Conservation (phyloP, 2,329 filamentous ascomycete species). For the Byssoonygena ceratinophila region DNA sequence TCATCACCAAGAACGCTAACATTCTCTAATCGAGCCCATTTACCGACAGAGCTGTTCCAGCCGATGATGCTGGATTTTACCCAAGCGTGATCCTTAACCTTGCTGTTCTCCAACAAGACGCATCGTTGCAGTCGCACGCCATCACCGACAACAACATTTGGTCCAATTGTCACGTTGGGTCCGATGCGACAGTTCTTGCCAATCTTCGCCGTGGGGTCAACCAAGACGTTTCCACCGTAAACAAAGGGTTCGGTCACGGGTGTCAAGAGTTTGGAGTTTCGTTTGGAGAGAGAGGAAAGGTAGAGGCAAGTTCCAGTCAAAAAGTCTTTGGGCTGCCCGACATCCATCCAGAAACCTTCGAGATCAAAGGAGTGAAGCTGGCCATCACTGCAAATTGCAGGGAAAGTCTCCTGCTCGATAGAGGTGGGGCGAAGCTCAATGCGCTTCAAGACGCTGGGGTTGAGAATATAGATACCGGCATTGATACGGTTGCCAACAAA, state of each 20-base stretch:
- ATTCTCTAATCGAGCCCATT: constrained; percentile 94
- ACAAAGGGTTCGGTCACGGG: constrained; percentile 66
- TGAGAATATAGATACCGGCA: constrained; percentile 95
- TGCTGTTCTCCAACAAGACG: constrained; percentile 76
- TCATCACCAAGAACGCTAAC: constrained; percentile 97
- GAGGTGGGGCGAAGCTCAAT: constrained; percentile 95
- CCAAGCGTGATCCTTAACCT: constrained; percentile 98
- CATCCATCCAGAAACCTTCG: constrained; percentile 98
- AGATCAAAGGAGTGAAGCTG: constrained; percentile 92
- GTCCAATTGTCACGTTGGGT: constrained; percentile 91
- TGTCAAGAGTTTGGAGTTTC: constrained; percentile 72
- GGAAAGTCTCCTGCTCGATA: constrained; percentile 98
- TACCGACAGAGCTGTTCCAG: constrained; percentile 93
- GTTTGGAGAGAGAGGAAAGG: constrained; percentile 84
- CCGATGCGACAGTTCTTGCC: constrained; percentile 98
- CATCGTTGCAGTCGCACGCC: constrained; percentile 89
- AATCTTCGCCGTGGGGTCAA: constrained; percentile 88
- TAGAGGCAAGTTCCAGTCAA: constrained; percentile 91
- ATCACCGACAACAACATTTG: constrained; percentile 82
- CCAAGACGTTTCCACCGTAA: constrained; percentile 87
- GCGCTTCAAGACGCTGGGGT: constrained; percentile 77
- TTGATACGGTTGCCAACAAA: constrained; percentile 99
- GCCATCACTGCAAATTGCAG: constrained; percentile 77
- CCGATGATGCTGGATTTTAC: constrained; percentile 97
- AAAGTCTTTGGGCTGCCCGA: constrained; percentile 98